Conservation (phyloP, 768 basidiomycete species). For the Suillus bovinus region DNA sequence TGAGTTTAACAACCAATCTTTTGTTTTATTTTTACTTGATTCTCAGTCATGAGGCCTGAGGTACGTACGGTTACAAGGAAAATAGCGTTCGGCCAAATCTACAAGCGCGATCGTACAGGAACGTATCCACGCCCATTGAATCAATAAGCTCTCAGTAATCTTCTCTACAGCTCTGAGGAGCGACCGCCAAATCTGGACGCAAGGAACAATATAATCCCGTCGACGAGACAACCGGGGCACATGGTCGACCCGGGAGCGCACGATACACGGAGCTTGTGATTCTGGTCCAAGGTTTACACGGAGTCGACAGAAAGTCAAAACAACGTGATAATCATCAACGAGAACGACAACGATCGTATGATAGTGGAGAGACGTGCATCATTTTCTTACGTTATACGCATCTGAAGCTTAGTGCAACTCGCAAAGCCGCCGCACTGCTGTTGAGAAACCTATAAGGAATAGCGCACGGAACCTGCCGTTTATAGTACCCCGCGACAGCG, state of each 20-base stretch:
- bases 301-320: background rate
- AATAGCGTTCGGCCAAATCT: background rate
- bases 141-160: slow-evolving; percentile 8
- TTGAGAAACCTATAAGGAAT: background rate
- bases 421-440: background rate
- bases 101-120: background rate
- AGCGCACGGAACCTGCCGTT: background rate
- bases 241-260: slow-evolving; percentile 10
- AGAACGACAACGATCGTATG: background rate
- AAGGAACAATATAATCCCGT: background rate
- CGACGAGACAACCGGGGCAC: slow-evolving; percentile 9
- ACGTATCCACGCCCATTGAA: background rate
- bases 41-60: slow-evolving; percentile 3
- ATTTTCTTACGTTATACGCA: slow-evolving; percentile 1
- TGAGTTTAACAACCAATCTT: slow-evolving; percentile 9
- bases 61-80: slow-evolving; percentile 3
- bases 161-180: background rate
- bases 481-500: background rate
- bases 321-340: background rate
- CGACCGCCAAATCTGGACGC: slow-evolving; percentile 9
- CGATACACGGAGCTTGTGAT: background rate
- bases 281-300: background rate
- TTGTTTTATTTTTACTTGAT: slow-evolving; percentile 11
- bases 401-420: slow-evolving; percentile 2
- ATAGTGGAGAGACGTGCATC: background rate